Conservation (phyloP, 192 early-diverging fungal genomes). For the Podila clonocystis region DNA sequence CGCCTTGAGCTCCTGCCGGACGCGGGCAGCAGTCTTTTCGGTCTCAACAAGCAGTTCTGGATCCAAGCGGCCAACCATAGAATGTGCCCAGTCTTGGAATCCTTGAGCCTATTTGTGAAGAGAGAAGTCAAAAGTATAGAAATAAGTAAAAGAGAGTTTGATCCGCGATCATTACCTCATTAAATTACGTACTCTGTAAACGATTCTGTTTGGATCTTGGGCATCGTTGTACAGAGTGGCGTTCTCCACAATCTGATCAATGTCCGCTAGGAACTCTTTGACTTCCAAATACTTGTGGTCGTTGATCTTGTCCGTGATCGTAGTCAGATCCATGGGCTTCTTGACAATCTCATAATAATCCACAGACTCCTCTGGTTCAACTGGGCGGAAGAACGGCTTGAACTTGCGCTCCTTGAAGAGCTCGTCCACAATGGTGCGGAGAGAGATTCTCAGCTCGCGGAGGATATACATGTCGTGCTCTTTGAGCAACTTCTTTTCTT, state of each 20-base stretch:
- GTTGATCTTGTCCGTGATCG: constrained; percentile 57
- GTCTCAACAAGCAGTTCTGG: constrained; percentile 41
- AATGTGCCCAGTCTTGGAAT: constrained; percentile 36
- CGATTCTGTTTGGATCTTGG: constrained; percentile 36
- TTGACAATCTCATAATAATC: constrained; percentile 58
- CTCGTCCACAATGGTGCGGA: constrained; percentile 65
- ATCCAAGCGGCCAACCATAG: constrained; percentile 36
- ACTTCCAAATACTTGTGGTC: constrained; percentile 36
- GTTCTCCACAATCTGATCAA: constrained; percentile 38
- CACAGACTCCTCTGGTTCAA: constrained; percentile 53
- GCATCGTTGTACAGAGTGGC: constrained; percentile 27
- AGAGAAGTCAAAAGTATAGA: neutral
- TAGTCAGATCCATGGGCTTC: constrained; percentile 64
- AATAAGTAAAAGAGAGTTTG: neutral
- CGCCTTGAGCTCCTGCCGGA: constrained; percentile 35
- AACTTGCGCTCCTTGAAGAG: constrained; percentile 58
- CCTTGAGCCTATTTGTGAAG: constrained; percentile 21
- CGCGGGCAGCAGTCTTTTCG: constrained; percentile 34
- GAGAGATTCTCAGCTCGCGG: constrained; percentile 62
- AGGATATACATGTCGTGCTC: constrained; percentile 63
- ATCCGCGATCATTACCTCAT: too few relatives aligned
- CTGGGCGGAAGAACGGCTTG: constrained; percentile 57
- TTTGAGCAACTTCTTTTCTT: constrained; percentile 56
- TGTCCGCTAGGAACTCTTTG: constrained; percentile 43
- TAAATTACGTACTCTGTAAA: constrained; percentile 15